Evolutionary conservation across 116 monocot species (phyloP), one percentile per base, ranked within the genome.

Genomic region (Thalassia testudinum): DNA sequence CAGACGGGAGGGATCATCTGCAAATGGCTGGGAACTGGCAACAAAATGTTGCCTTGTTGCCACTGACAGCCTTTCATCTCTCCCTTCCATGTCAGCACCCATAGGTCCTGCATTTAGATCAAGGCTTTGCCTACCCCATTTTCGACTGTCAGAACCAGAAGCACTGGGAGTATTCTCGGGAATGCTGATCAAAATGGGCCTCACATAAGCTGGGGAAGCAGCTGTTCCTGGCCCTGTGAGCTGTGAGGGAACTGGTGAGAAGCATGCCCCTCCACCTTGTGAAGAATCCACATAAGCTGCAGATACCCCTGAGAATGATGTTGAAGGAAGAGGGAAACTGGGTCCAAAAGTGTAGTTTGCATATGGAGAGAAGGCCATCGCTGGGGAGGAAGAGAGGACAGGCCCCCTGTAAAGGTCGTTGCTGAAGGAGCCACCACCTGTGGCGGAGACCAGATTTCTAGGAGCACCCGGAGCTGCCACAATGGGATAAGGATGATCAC

Each of bases 101-200:
- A 77, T 83, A 17, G 88, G 78, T 29, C 88, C 88, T 43, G 95
- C 72, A 74, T 93, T 93, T 25, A 93, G 80, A 75, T 93, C 93
- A 53, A 93, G 76, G 53, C 73, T 72, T 50, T 66, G 78, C 37
- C 81, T 69, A 21, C 56, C 78, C 87, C 80, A 85, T 60, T 76
- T 92, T 49, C 79, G 47, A 59, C 47, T 77, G 19, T 80, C 87
- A 34, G 73, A 71, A 47, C 72, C 79, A 62, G 66, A 74, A 62
- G 66, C 71, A 64, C 49, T 70, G 2, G 62, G 55, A 52, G 67
- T 71, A 24, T 83, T 72, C 54, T 93, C 93, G 18, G 78, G 78
- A 64, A 76, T 51, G 26, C 58, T 80, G 5, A 81, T 65, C 17
- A 76, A 44, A 58, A 75, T 78, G 16, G 77, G 75, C 34, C 88